Base-by-base conservation (phyloP, 2,329 filamentous ascomycete species). In the Aspergillus sp. region DNA sequence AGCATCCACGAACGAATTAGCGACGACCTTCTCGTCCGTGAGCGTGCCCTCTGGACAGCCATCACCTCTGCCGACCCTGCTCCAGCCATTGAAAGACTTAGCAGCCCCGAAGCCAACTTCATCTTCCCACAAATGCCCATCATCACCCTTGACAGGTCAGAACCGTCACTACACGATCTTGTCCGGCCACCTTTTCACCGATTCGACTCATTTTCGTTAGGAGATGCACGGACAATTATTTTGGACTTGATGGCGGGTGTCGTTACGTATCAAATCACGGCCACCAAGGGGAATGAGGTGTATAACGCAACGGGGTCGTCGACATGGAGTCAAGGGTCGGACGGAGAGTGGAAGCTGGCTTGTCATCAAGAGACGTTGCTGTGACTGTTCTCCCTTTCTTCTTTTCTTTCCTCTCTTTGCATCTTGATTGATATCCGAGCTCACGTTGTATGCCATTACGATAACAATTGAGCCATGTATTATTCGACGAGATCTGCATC, bases 1-100 rank as follows among this genome's bases (percentile, higher is more conserved):
- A 51, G 59, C 30, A 68, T 69, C 41, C 62, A 68, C 59, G 63
- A 68, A 19, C 63, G 65, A 12, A 69, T 68, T 52, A 61, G 62
- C 37, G 53, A 67, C 12, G 65, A 68, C 43, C 56, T 69, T 43
- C 52, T 64, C 44, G 51, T 56, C 48, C 64, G 65, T 46, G 65
- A 68, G 49, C 64, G 60, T n/a, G 59, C 60, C 0, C 59, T 69
- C 6, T 69, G 66, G 66, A 67, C 64, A 5, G 63, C 66, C 1
- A 53, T 69, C 13, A 69, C 66, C 7, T 68, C 63, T 0, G 66
- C 65, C 12, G 61, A 67, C 41, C 66, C 66, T 0, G 64, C 54
- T 5, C 60, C 64, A 2, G 64, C 64, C 6, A 55, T 69, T 27
- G 56, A 62, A 42, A 64, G 63, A 44, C 55, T 69, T 15, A 62